These are phyloP conservation scores for Flaveria brownii DNA, from an alignment of 129 eudicot genomes.

Conservation along the genomic window DNA sequence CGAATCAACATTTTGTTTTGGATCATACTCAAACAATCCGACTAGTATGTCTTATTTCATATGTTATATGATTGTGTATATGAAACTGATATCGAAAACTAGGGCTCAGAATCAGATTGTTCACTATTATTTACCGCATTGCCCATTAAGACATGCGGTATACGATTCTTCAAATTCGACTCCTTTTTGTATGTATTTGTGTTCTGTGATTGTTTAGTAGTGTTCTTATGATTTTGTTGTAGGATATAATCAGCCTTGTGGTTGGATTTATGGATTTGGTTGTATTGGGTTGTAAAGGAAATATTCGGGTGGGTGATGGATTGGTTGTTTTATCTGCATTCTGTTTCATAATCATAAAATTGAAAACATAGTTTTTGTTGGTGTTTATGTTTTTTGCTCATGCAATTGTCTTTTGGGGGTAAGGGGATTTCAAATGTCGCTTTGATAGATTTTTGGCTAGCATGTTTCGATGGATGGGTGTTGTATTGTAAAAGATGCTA, in stretches of 20 bases:
- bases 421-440: neutral
- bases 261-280: constrained; percentile 10
- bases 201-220: neutral
- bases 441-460: constrained; percentile 5
- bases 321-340: neutral
- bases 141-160: constrained; percentile 88
- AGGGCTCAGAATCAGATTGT: too few relatives aligned
- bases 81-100: too few relatives aligned
- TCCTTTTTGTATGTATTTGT: neutral
- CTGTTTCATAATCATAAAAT: neutral
- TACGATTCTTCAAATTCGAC: neutral
- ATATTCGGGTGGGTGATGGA: neutral
- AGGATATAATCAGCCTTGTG: neutral
- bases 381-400: neutral
- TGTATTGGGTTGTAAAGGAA: too few relatives aligned
- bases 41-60: too few relatives aligned
- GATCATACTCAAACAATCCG: too few relatives aligned
- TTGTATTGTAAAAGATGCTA: neutral
- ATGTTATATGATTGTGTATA: too few relatives aligned
- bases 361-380: neutral
- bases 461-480: neutral
- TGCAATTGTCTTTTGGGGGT: neutral
- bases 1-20: too few relatives aligned
- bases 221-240: neutral
- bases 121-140: too few relatives aligned